Conservation (phyloP, 139 green algal genomes). For the Picochlorum sp. region DNA sequence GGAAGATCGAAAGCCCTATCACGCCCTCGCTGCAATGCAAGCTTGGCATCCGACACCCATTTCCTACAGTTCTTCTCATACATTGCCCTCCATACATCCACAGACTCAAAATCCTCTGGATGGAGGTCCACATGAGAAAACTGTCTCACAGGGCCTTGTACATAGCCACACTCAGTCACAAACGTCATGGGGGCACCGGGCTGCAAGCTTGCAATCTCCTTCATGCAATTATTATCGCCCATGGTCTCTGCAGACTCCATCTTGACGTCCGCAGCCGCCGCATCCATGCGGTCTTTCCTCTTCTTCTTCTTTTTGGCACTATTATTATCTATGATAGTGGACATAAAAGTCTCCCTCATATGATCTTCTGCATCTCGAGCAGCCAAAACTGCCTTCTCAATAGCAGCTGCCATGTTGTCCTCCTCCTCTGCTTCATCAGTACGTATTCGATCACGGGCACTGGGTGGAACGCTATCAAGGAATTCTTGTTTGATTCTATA, state of each 20-base stretch:
- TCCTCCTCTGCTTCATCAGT: background rate
- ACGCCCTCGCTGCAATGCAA: slow-evolving; percentile 24
- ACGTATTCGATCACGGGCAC: too few relatives aligned
- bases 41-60: slow-evolving; percentile 15
- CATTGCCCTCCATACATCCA: slow-evolving; percentile 2
- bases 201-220: background rate
- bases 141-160: slow-evolving; percentile 4
- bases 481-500: background rate
- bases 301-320: background rate
- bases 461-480: too few relatives aligned
- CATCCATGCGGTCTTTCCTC: background rate
- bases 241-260: too few relatives aligned
- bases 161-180: slow-evolving; percentile 2
- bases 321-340: background rate
- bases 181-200: slow-evolving; percentile 2
- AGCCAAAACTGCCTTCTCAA: too few relatives aligned
- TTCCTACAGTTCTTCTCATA: background rate
- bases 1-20: slow-evolving; percentile 26
- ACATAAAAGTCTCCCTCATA: background rate
- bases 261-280: background rate
- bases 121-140: slow-evolving; percentile 5
- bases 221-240: background rate
- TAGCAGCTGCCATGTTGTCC: slow-evolving; percentile 9
- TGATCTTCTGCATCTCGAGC: too few relatives aligned
- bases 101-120: slow-evolving; percentile 10